Evolutionary conservation across 1,284 basidiomycete species (phyloP).

Genomic region (Volvariella surrecta): DNA sequence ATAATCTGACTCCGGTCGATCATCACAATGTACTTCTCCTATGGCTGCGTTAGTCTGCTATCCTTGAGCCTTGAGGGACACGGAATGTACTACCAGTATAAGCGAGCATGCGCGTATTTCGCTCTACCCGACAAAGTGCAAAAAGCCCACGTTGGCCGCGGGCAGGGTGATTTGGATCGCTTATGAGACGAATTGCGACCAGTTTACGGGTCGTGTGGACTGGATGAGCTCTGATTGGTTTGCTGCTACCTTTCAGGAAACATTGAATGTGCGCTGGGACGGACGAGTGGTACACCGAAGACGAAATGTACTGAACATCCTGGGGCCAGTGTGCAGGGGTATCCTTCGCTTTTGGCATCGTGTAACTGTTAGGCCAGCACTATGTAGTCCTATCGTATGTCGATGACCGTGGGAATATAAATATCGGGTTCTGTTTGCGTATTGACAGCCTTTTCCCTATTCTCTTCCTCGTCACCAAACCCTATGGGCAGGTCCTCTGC

Average conservation of each 20-base stretch:
- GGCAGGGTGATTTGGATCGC: constrained; percentile 59
- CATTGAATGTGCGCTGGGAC: constrained; percentile 29
- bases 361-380: constrained; percentile 1
- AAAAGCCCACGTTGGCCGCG: constrained; percentile 79
- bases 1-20: constrained; percentile 69
- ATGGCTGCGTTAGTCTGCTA: constrained; percentile 3
- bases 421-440: constrained; percentile 3
- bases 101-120: constrained; percentile 63
- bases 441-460: constrained; percentile 9
- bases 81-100: constrained; percentile 54
- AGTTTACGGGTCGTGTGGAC: constrained; percentile 12
- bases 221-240: constrained; percentile 8
- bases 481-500: constrained; percentile 56
- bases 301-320: constrained; percentile 34
- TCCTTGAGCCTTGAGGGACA: background rate
- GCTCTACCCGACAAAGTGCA: constrained; percentile 59
- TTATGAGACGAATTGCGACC: constrained; percentile 37
- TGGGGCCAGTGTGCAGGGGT: constrained; percentile 45
- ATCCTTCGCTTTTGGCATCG: constrained; percentile 5
- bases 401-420: constrained; percentile 19
- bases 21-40: constrained; percentile 75
- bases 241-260: constrained; percentile 18
- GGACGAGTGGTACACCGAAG: constrained; percentile 44
- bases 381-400: background rate
- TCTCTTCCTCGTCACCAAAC: constrained; percentile 14